Conservation (phyloP, 2,329 filamentous ascomycete species). For the Aspergillus viridinutans region DNA sequence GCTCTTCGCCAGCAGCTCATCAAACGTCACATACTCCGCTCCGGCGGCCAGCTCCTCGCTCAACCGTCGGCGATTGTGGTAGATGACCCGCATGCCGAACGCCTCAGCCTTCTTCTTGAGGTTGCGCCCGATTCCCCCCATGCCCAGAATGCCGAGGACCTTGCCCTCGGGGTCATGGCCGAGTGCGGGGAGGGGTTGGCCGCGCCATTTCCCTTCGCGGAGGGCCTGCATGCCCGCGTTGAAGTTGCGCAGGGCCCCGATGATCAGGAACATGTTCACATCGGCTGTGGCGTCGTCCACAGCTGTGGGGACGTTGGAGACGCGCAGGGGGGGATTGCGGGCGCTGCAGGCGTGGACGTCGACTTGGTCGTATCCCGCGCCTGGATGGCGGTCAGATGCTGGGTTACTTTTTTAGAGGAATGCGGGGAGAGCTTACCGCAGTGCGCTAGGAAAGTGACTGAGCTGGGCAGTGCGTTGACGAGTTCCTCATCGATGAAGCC, state of each 20-base stretch:
- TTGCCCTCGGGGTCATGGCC: conserved; percentile 79
- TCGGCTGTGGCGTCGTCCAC: conserved; percentile 83
- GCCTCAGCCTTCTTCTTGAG: conserved; percentile 68
- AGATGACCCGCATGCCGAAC: conserved; percentile 72
- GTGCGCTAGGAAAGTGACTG: conserved; percentile 36
- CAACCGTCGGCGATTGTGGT: conserved; percentile 67
- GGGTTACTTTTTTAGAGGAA: not conserved
- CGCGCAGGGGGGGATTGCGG: conserved; percentile 55
- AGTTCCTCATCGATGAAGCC: conserved; percentile 69
- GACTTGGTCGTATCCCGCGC: conserved; percentile 82
- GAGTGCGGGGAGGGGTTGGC: conserved; percentile 49
- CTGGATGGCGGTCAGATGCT: conserved; percentile 37
- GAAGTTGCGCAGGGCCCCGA: conserved; percentile 74
- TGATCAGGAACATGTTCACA: conserved; percentile 71
- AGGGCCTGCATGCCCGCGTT: conserved; percentile 62
- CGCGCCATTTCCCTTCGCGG: conserved; percentile 65
- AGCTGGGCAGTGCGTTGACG: conserved; percentile 47
- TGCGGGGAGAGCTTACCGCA: conserved; percentile 28
- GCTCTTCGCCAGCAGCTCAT: conserved; percentile 63
- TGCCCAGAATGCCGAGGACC: conserved; percentile 73
- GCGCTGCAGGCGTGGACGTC: conserved; percentile 67
- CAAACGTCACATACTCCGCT: conserved; percentile 57
- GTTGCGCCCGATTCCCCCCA: conserved; percentile 80
- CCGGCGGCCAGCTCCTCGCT: conserved; percentile 46
- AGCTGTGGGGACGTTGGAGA: conserved; percentile 77